Evolutionary conservation across 2,329 filamentous ascomycete species (phyloP).

Genomic region (Ophiocordyceps polyrhachis-furcata): DNA sequence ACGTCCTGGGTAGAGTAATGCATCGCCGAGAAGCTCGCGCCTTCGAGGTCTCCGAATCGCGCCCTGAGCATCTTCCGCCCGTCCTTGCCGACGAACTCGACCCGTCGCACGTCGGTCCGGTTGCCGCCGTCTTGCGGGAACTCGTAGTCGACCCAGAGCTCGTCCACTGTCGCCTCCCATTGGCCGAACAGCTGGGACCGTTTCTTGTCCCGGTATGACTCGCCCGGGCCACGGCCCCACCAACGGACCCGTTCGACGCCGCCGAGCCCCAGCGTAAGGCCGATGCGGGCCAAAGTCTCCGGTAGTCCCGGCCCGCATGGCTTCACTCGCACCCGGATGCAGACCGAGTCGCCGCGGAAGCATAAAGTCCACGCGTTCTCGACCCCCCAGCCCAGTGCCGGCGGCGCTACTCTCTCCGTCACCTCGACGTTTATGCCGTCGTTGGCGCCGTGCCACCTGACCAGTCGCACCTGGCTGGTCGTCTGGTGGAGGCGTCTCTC

Average conservation of each 20-base stretch:
- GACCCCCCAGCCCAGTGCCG: constrained; percentile 42
- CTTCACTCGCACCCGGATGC: constrained; percentile 28
- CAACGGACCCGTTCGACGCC: constrained; percentile 27
- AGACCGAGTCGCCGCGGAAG: constrained; percentile 28
- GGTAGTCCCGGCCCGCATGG: constrained; percentile 30
- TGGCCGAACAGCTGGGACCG: constrained; percentile 37
- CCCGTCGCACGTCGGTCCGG: constrained; percentile 42
- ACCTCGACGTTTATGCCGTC: constrained; percentile 22
- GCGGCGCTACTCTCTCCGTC: constrained; percentile 38
- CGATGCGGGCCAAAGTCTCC: constrained; percentile 41
- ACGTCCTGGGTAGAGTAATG: constrained; percentile 36
- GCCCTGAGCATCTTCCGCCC: constrained; percentile 20
- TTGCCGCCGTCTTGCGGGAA: constrained; percentile 51
- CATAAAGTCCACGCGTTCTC: constrained; percentile 33
- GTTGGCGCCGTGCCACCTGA: constrained; percentile 14
- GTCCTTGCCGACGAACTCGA: constrained; percentile 23
- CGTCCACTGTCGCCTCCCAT: constrained; percentile 26
- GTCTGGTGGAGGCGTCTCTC: constrained; percentile 26
- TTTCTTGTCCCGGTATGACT: constrained; percentile 50
- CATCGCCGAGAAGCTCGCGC: constrained; percentile 35
- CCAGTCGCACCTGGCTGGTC: constrained; percentile 19
- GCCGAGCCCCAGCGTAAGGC: constrained; percentile 29
- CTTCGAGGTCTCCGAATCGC: constrained; percentile 24
- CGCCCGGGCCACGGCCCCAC: constrained; percentile 49
- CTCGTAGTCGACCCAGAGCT: constrained; percentile 43